Evolutionary conservation across 108 stramenopile genomes (phyloP).

Genomic region (Skeletonema menzelii): DNA sequence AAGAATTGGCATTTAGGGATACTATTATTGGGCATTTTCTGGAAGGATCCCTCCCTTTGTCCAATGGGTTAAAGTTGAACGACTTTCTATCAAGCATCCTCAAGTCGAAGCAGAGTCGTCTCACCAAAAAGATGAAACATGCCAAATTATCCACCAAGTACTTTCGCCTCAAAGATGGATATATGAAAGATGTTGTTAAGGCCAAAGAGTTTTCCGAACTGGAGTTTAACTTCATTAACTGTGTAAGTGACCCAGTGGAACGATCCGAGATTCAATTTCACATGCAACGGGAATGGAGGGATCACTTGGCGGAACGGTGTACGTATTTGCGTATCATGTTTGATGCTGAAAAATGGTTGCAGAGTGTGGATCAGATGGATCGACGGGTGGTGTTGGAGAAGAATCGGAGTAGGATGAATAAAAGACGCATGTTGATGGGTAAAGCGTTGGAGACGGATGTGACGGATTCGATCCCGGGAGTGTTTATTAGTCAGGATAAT

Average conservation of each 20-base stretch:
- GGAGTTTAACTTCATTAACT: slow-evolving; percentile 63
- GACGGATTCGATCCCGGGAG: slow-evolving; percentile 53
- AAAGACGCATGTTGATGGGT: slow-evolving; percentile 81
- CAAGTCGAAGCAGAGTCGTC: slow-evolving; percentile 87
- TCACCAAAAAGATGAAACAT: slow-evolving; percentile 93
- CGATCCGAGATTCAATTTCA: slow-evolving; percentile 83
- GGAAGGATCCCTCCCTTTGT: slow-evolving; percentile 65
- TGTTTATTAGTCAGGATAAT: slow-evolving; percentile 69
- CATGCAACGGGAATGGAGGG: slow-evolving; percentile 88
- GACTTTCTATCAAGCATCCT: slow-evolving; percentile 84
- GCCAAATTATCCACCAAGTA: slow-evolving; percentile 75
- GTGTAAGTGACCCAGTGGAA: slow-evolving; percentile 67
- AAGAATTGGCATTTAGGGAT: slow-evolving; percentile 78
- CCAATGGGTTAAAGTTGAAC: slow-evolving; percentile 81
- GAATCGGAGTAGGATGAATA: slow-evolving; percentile 67
- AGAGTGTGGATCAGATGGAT: slow-evolving; percentile 81
- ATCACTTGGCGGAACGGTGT: slow-evolving; percentile 69
- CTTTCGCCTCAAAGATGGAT: slow-evolving; percentile 54
- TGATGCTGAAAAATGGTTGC: slow-evolving; percentile 71
- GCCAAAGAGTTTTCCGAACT: slow-evolving; percentile 65
- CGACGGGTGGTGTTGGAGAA: slow-evolving; percentile 70
- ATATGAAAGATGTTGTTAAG: slow-evolving; percentile 43
- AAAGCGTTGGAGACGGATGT: slow-evolving; percentile 69
- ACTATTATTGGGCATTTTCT: slow-evolving; percentile 72
- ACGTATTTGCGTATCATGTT: slow-evolving; percentile 58